Evolutionary conservation across 1,284 basidiomycete species (phyloP).

Genomic region (Mycocalia duriaeana): DNA sequence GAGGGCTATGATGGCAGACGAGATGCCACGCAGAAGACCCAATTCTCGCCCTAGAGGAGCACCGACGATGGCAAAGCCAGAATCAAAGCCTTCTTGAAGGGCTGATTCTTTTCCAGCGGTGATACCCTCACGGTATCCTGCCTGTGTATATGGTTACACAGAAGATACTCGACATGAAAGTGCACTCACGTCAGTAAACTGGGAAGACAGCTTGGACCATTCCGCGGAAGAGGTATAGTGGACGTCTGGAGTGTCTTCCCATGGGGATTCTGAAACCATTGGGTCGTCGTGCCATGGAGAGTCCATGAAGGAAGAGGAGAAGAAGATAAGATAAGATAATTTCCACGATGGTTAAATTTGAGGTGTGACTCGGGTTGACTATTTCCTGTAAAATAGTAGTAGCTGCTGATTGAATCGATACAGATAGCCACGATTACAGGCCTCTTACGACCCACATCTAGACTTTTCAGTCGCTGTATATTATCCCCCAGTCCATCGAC

Average conservation of each 20-base stretch:
- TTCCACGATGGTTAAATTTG: background rate
- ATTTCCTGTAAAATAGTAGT: conserved; percentile 3
- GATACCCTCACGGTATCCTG: conserved; percentile 85
- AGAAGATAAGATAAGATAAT: conserved; percentile 1
- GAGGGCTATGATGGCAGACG: conserved; percentile 27
- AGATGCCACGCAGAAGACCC: conserved; percentile 63
- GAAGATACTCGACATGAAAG: conserved; percentile 3
- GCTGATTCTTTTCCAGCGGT: conserved; percentile 77
- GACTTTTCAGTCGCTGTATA: conserved; percentile 28
- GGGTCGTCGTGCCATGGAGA: too few species aligned
- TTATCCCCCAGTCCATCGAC: conserved; percentile 10
- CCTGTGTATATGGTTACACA: conserved; percentile 35
- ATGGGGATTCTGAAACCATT: conserved; percentile 55
- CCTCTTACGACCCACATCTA: conserved; percentile 20
- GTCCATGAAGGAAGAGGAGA: background rate
- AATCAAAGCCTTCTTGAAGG: conserved; percentile 79
- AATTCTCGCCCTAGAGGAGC: conserved; percentile 70
- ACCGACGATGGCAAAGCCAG: conserved; percentile 68
- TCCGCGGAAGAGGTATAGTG: conserved; percentile 39
- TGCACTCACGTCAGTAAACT: conserved; percentile 58
- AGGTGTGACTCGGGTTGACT: conserved; percentile 3
- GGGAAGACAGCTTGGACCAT: conserved; percentile 60
- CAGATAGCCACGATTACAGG: conserved; percentile 25
- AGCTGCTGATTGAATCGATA: conserved; percentile 21
- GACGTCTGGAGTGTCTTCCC: conserved; percentile 35